These are phyloP conservation scores for Pyrenochaeta sp. DNA, from an alignment of 2,329 filamentous ascomycete species.

Conservation along the genomic window DNA sequence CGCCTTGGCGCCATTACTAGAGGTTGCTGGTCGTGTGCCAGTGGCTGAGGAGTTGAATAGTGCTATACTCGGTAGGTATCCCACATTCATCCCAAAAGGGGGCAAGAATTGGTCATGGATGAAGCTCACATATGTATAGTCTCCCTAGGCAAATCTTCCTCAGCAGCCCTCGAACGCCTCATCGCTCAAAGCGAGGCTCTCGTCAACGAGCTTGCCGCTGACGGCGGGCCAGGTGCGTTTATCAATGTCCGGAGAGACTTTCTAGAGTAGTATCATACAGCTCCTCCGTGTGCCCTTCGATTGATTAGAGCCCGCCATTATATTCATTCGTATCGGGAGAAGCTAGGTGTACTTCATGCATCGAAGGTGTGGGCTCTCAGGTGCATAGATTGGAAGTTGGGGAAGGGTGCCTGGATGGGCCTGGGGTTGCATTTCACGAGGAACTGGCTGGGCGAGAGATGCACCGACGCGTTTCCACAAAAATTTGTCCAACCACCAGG, in stretches of 20 bases:
- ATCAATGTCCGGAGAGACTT: constrained; percentile 67
- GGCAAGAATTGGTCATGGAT: background rate
- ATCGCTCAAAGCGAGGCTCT: constrained; percentile 87
- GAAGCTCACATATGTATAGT: constrained; percentile 62
- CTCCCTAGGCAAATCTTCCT: constrained; percentile 87
- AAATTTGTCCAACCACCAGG: background rate
- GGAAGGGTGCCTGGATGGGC: constrained; percentile 2
- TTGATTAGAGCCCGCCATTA: background rate
- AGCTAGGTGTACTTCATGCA: background rate
- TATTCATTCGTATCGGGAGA: background rate
- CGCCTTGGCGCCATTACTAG: constrained; percentile 79
- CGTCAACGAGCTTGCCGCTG: constrained; percentile 80
- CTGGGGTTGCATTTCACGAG: background rate
- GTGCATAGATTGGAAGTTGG: constrained; percentile 2
- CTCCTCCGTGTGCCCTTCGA: background rate
- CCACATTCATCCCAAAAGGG: constrained; percentile 1
- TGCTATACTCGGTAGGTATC: constrained; percentile 77
- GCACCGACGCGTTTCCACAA: background rate
- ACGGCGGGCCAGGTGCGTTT: constrained; percentile 83
- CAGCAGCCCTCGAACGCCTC: constrained; percentile 83
- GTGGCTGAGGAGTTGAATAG: constrained; percentile 95
- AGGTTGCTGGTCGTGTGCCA: constrained; percentile 74
- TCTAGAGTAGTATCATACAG: constrained; percentile 30
- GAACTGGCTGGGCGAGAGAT: constrained; percentile 1
- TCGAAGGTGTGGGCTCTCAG: background rate